These are phyloP conservation scores for Xeromyces bisporus DNA, from an alignment of 495 filamentous ascomycete genomes.

Conservation along the genomic window DNA sequence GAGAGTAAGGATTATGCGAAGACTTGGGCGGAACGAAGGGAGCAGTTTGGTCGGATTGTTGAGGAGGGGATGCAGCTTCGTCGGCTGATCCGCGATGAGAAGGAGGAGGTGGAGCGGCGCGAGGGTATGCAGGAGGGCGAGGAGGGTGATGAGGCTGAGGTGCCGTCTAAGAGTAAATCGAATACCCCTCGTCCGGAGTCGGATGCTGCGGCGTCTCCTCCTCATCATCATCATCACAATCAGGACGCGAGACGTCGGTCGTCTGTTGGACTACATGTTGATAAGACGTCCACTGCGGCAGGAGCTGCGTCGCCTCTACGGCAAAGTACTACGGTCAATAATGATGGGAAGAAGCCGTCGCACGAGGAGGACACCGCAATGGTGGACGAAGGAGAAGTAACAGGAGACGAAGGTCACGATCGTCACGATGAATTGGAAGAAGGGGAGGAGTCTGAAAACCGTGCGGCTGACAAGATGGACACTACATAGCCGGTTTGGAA, in stretches of 20 bases:
- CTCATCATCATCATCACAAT: conserved; percentile 22
- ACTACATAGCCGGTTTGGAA: conserved; percentile 28
- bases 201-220: conserved; percentile 27
- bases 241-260: conserved; percentile 26
- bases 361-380: conserved; percentile 36
- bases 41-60: conserved; percentile 81
- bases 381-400: conserved; percentile 51
- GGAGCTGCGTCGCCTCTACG: conserved; percentile 26
- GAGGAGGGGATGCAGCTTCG: conserved; percentile 78
- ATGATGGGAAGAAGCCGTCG: conserved; percentile 15
- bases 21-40: conserved; percentile 72
- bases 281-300: conserved; percentile 13
- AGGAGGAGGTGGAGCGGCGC: conserved; percentile 62
- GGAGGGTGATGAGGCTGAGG: conserved; percentile 55
- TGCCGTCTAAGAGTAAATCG: conserved; percentile 29
- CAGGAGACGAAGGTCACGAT: conserved; percentile 21
- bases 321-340: conserved; percentile 17
- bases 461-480: conserved; percentile 50
- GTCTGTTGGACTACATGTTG: conserved; percentile 16
- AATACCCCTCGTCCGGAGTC: conserved; percentile 51
- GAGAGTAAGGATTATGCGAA: conserved; percentile 67
- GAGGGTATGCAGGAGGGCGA: conserved; percentile 68
- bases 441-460: conserved; percentile 34
- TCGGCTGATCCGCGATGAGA: conserved; percentile 80
- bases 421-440: conserved; percentile 27